Evolutionary conservation across 1,139 yeast species (phyloP), one percentile per base, ranked within the genome.

Genomic region (Yamadazyma atmosphaerica): DNA sequence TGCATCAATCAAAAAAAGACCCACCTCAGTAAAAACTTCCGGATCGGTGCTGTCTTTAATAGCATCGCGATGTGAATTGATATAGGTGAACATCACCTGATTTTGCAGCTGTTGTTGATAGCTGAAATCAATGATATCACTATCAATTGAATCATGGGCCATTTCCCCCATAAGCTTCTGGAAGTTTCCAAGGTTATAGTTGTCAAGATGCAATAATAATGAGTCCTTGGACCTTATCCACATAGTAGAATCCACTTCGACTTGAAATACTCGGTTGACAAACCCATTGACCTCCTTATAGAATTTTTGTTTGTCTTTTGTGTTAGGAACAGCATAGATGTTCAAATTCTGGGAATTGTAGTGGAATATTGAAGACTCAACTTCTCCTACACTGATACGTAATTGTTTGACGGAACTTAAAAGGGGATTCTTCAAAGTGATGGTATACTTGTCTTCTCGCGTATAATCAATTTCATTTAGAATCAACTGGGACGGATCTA

Each of bases 1-100:
- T 3, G 51, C 49, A 35, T 68, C 74, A 6, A 58, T 41, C 30
- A 60, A 43, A 43, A 68, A 68, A 6, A 68, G 40, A 1, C 74
- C 74, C 10, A 67, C 47, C 44, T 68, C 74, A 33, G 58, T 60
- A 32, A 55, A 52, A 3, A 36, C 29, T 10, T 33, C 35, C 12
- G 34, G 30, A 3, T 37, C 40, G 3, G 41, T 34, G 11, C 17
- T 16, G 8, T 42, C 36, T 3, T 44, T 31, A 2, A 52, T 34
- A 4, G 43, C 30, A 3, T 35, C 12, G 5, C 45, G 42, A n/a
- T 42, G 35, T 8, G 36, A 32, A 14, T 46, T 41, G 19, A 41
- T 33, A 31, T 42, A 49, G 32, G 45, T 49, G 46, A 60, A 35
- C 4, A 47, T 40, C 9, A 54, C 28, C 19, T 44, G 44, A 4